Evolutionary conservation across 2,329 filamentous ascomycete genomes (phyloP), one percentile per base, ranked within the genome.

Genomic region (Hypomyces rosellus): DNA sequence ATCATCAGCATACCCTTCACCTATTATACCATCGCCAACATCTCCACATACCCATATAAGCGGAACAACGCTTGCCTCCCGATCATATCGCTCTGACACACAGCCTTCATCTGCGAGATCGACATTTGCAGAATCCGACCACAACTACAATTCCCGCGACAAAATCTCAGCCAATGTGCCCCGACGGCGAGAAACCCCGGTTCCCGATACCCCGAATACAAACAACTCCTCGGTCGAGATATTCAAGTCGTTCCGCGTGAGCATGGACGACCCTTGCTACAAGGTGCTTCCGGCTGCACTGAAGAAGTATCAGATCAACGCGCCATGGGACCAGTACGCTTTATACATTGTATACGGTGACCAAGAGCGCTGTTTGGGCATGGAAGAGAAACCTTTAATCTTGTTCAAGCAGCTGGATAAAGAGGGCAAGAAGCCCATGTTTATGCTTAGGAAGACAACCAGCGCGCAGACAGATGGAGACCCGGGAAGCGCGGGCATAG

Each of bases 331-430:
- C 59, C 89, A 97, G 64, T 99, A 99, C 65, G 92, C 93, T 1
- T 74, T 99, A 33, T 99, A 97, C 65, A 99, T 99, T 65, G 93
- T 99, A 4, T 96, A 96, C 61, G 93, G 93, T n/a, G 91, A 97
- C 63, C 90, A 97, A 69, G 93, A 99, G 72, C 85, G 93, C 13
- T 97, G 92, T 66, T 71, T 99, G 36, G 89, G 88, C 1, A 75
- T 96, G 57, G 87, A 97, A 51, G 93, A 99, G 71, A 92, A 95
- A 62, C 93, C 93, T 9, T 74, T 99, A 52, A 95, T 96, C 55
- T 71, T 99, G 55, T 99, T 99, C 73, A 99, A 99, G 72, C 91
- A 97, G 66, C 74, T 99, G 50, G 91, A 97, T 65, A 91, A 91
- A 67, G 93, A 97, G 72, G 93, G 93, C 43, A 87, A 95, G 71